Evolutionary conservation across 164 flowering plant species (phyloP).

Genomic region (Paratinospora sagittata): DNA sequence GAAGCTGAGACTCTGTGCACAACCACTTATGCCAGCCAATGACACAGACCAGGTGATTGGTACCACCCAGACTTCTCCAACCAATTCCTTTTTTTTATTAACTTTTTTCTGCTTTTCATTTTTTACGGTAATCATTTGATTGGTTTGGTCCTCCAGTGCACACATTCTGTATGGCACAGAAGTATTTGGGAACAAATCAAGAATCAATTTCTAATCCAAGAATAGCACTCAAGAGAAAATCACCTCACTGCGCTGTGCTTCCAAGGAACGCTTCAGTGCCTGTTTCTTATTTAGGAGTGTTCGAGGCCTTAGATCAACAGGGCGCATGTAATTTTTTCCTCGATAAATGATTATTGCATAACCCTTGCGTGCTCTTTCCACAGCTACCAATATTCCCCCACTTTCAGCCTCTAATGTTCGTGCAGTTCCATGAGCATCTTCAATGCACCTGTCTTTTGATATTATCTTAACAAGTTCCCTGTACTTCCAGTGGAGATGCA

Average conservation of each 20-base stretch:
- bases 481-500: slow-evolving; percentile 99
- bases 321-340: slow-evolving; percentile 86
- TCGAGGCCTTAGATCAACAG: slow-evolving; percentile 62
- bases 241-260: slow-evolving; percentile 84
- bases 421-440: slow-evolving; percentile 55
- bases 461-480: slow-evolving; percentile 91
- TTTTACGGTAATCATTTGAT: not conserved
- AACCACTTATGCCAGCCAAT: not conserved
- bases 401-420: slow-evolving; percentile 82
- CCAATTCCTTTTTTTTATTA: not conserved
- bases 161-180: not conserved
- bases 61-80: not conserved
- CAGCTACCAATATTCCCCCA: slow-evolving; percentile 90
- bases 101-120: not conserved
- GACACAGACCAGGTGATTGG: not conserved
- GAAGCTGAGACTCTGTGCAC: not conserved
- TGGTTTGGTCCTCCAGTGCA: not conserved
- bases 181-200: not conserved
- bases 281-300: slow-evolving; percentile 70
- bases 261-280: slow-evolving; percentile 79
- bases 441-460: slow-evolving; percentile 41
- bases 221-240: slow-evolving; percentile 6
- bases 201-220: not conserved
- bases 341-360: slow-evolving; percentile 85
- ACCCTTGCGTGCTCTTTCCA: slow-evolving; percentile 74